Evolutionary conservation across 495 filamentous ascomycete genomes (phyloP), one percentile per base, ranked within the genome.

Genomic region (Lepraria neglecta): DNA sequence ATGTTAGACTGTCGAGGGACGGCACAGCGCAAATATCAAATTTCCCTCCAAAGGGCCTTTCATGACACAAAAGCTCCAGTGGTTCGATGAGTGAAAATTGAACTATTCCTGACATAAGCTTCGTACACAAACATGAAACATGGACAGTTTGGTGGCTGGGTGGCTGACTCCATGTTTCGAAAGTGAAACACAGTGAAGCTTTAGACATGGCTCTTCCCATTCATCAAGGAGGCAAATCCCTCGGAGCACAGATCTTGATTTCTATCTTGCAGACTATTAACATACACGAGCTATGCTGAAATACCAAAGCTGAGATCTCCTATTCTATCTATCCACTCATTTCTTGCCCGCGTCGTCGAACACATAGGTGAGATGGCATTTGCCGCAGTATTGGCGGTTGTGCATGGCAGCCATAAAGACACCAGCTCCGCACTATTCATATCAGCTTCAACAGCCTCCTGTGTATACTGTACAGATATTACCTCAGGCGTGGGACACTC

Each of bases 391-490:
- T 77, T 99, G 95, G 72, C 94, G 90, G 81, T 99, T 95, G 81
- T 95, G 89, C 90, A 96, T 96, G 70, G 92, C 91, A 76, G 94
- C 94, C 94, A 99, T 99, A 89, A 99, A 99, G 82, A 97, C 84
- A 88, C 94, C 94, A 70, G 94, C 94, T 83, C 94, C 94, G 75
- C 94, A 98, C 92, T 95, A 69, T 51, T 59, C 52, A 9, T 48
- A 56, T 75, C 67, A 74, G 78, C 62, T 71, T 64, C 27, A 31
- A 42, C 54, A 59, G 70, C 82, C 7, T 7, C 17, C 2, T 4
- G 3, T 2, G 24, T 15, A 17, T 30, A 17, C 7, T 6, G 35
- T 11, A 17, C 10, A 40, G 2, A 21, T 9, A 15, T 81, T 79
- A 94, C 91, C 78, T 89, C 89, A 69, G 92, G 83, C 65, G 84